These are phyloP conservation scores for Quercus rubra DNA, from an alignment of 306 rosid genomes.

Conservation along the genomic window DNA sequence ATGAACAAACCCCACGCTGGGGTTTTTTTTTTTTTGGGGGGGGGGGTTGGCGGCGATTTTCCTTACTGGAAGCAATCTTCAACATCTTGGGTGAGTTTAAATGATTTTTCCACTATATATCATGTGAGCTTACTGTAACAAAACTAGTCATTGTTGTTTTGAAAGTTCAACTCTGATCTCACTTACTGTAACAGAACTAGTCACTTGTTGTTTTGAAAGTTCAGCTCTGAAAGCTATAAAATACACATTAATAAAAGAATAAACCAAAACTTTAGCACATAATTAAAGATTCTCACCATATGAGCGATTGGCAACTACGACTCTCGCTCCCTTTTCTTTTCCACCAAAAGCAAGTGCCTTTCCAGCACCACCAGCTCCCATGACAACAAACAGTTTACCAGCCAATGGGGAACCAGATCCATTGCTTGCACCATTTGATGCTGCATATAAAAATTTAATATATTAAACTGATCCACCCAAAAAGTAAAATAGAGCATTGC, in stretches of 20 bases:
- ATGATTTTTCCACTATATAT: too few species aligned
- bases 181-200: background rate
- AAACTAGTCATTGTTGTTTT: too few species aligned
- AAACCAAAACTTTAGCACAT: background rate
- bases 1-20: too few species aligned
- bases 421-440: constrained; percentile 15
- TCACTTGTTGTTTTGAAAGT: background rate
- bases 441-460: constrained; percentile 15
- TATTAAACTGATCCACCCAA: background rate
- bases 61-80: too few species aligned
- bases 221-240: background rate
- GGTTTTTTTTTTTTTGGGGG: too few species aligned
- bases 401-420: constrained; percentile 45
- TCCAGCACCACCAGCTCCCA: constrained; percentile 82
- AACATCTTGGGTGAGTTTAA: too few species aligned
- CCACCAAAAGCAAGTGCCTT: constrained; percentile 76
- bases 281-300: constrained; percentile 31
- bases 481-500: background rate
- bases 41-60: too few species aligned
- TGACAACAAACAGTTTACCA: constrained; percentile 57
- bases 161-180: too few species aligned
- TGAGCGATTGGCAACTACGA: constrained; percentile 65
- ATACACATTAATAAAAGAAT: background rate
- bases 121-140: too few species aligned
- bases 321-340: constrained; percentile 73